Evolutionary conservation across 2,329 filamentous ascomycete genomes (phyloP), one percentile per base, ranked within the genome.

Genomic region (Cephalotrichum gorgonifer): DNA sequence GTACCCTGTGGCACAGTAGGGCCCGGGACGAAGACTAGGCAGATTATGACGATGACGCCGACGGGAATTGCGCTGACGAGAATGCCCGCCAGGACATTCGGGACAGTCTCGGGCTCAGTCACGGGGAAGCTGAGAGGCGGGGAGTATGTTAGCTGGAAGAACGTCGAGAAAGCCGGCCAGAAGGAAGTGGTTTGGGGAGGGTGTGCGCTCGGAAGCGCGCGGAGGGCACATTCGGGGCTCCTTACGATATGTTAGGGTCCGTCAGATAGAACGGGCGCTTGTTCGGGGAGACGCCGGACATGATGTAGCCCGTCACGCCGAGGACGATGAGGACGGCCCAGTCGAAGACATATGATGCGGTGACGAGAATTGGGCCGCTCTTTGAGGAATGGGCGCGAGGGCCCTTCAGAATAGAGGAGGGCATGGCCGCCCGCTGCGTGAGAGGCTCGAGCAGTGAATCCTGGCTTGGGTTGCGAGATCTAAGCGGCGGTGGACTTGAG

Each of bases 331-430:
- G 77, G 44, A 86, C 67, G 20, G 86, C 62, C 86, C 86, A 91
- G 67, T 90, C 86, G 51, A 87, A 66, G 47, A 84, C 64, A 61
- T 90, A 90, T 22, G 83, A 85, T n/a, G 78, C 58, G 43, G 86
- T 53, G 39, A 71, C 57, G 23, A 61, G 57, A 15, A 51, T 44
- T 3, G 48, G 9, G 39, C 47, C 47, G 28, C 44, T 49, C 27
- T 44, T 49, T 9, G 35, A 20, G 35, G 22, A 9, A 9, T 22
- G 35, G 15, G 17, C 17, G 5, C 35, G 35, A n/a, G n/a, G 35
- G 17, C 7, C 6, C 35, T 9, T 20, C 17, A 39, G n/a, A 20
- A 22, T 6, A 5, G 35, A 39, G 9, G 35, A 20, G 17, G 15
- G n/a, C 35, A 39, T 43, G 27, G 35, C 9, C 20, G 17, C 3